Percentiles rank a stretch among this genome's conserved stretches.
Conservation (phyloP, 2,329 filamentous ascomycete genomes). For the Talaromyces sp. region DNA sequence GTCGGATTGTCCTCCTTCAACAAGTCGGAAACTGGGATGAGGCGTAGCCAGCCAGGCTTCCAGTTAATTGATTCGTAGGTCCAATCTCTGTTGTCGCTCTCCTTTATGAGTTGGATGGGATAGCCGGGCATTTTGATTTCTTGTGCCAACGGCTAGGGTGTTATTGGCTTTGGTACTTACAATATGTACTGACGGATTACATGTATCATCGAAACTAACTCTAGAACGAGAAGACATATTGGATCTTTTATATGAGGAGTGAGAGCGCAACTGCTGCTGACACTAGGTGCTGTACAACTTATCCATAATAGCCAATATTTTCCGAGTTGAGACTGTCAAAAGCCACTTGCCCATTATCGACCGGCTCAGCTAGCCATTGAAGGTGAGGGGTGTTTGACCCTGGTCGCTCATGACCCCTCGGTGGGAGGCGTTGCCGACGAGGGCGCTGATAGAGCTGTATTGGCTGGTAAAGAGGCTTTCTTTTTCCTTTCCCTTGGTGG, state of each 20-base stretch:
- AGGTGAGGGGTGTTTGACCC: not conserved
- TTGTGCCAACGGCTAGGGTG: not conserved
- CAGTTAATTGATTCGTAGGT: constrained; percentile 2
- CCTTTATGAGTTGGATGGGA: not conserved
- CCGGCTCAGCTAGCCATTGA: not conserved
- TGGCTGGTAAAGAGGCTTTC: not conserved
- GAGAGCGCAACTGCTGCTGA: too few relatives aligned
- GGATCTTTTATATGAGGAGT: not conserved
- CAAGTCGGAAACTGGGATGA: constrained; percentile 2
- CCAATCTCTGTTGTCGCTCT: not conserved
- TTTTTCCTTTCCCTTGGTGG: not conserved
- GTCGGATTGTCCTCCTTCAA: not conserved
- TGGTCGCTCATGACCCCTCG: not conserved
- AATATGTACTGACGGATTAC: not conserved
- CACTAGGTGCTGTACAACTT: not conserved
- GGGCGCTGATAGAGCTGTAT: not conserved
- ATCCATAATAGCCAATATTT: not conserved
- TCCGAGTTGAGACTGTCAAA: not conserved
- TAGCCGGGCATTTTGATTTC: not conserved
- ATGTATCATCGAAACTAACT: not conserved
- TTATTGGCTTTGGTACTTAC: not conserved
- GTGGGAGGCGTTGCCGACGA: not conserved
- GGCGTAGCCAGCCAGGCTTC: constrained; percentile 6
- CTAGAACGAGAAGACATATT: not conserved
- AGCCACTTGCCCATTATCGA: not conserved